Evolutionary conservation across 345 rosid species (phyloP).

Genomic region (Hypericum androsaemum): DNA sequence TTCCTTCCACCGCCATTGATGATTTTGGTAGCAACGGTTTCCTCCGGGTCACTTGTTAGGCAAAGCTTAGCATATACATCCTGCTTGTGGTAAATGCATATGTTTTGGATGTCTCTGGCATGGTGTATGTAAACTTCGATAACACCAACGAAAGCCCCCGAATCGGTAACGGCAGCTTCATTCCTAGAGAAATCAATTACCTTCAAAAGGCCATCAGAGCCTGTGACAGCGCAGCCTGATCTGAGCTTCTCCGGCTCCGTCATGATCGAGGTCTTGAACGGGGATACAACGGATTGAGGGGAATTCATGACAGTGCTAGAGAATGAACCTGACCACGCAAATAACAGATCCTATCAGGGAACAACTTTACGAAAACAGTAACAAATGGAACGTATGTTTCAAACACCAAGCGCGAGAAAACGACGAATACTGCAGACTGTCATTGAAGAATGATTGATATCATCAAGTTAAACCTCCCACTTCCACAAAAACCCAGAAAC

Average conservation of each 20-base stretch:
- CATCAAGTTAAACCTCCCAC: too few species aligned
- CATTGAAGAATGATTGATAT: too few species aligned
- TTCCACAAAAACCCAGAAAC: too few species aligned
- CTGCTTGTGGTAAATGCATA: conserved; percentile 99
- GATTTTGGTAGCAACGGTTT: conserved; percentile 69
- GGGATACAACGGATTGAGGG: conserved; percentile 92
- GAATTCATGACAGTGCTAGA: conserved; percentile 56
- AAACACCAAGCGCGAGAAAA: conserved; percentile 1
- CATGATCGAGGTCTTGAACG: conserved; percentile 48
- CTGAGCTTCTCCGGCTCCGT: conserved; percentile 51
- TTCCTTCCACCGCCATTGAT: conserved; percentile 98
- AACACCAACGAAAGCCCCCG: conserved; percentile 43
- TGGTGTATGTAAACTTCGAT: conserved; percentile 75
- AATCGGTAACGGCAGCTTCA: conserved; percentile 22
- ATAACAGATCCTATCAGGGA: conserved; percentile 12
- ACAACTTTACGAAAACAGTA: conserved; percentile 4
- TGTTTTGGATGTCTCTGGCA: conserved; percentile 96
- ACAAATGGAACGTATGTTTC: neutral
- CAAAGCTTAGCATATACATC: conserved; percentile 98
- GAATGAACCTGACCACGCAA: conserved; percentile 25
- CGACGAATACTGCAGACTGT: too few species aligned
- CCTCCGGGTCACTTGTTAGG: conserved; percentile 75
- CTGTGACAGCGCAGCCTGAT: conserved; percentile 31
- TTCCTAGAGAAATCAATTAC: conserved; percentile 30
- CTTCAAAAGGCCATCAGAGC: conserved; percentile 26